Evolutionary conservation across 306 rosid species (phyloP).

Genomic region (Inga laurina): DNA sequence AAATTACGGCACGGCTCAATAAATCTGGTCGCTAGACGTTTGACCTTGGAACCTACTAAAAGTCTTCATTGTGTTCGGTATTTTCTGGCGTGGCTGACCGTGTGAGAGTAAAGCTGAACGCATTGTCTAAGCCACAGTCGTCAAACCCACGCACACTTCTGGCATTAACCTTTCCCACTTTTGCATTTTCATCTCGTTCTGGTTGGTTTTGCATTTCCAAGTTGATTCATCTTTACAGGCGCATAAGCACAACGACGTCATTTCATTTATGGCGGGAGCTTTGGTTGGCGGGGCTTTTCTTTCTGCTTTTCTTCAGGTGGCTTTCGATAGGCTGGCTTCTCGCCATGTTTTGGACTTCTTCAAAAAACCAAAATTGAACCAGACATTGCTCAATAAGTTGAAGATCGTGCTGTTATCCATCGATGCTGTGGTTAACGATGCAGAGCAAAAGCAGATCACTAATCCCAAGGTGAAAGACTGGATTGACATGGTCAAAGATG

Average conservation of each 20-base stretch:
- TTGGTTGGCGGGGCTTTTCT: conserved; percentile 30
- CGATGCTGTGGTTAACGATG: conserved; percentile 18
- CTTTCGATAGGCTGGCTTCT: conserved; percentile 32
- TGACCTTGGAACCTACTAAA: too few species aligned
- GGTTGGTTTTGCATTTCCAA: not conserved
- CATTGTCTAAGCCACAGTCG: not conserved
- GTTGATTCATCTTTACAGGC: not conserved
- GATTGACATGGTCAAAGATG: conserved; percentile 26
- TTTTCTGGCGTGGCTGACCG: not conserved
- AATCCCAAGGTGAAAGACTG: not conserved
- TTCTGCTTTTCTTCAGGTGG: conserved; percentile 29
- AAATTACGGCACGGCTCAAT: too few species aligned
- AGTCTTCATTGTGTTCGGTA: too few species aligned
- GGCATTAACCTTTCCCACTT: not conserved
- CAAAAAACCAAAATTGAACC: not conserved
- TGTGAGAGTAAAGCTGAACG: not conserved
- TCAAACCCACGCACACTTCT: not conserved
- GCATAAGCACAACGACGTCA: not conserved
- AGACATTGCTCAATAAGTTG: conserved; percentile 12
- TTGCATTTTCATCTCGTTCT: not conserved
- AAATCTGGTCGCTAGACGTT: not conserved
- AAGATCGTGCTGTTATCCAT: not conserved
- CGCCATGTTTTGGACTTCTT: not conserved
- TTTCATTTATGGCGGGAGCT: conserved; percentile 21
- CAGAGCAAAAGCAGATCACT: conserved; percentile 29